phyloP scores from a whole-genome alignment of 768 basidiomycete species.

The Leccinum broughii region DNA sequence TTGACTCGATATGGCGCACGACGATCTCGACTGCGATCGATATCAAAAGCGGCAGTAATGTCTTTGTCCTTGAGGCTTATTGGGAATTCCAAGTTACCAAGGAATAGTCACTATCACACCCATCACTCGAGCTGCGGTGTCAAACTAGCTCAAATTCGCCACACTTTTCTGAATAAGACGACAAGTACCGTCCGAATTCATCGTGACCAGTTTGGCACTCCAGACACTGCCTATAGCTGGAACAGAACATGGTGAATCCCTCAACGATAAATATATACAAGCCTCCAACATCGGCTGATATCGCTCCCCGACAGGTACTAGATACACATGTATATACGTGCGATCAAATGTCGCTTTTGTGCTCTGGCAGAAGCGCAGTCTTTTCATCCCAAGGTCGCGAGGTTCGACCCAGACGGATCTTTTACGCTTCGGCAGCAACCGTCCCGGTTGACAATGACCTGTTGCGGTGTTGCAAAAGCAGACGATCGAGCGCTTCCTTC shows the following conservation, averaged over 20 bases:
- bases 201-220: background rate
- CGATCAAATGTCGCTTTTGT: slow-evolving; percentile 24
- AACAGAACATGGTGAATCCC: background rate
- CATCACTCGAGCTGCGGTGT: background rate
- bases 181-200: background rate
- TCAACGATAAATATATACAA: background rate
- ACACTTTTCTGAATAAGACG: background rate
- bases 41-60: background rate
- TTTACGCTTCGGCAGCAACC: slow-evolving; percentile 13
- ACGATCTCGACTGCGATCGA: no score
- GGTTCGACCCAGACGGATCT: background rate
- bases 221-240: background rate
- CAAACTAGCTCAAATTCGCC: background rate
- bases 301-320: slow-evolving; percentile 7
- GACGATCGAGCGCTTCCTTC: slow-evolving; percentile 83
- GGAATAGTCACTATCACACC: background rate
- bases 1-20: background rate
- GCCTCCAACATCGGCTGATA: slow-evolving; percentile 9
- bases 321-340: slow-evolving; percentile 13
- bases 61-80: background rate
- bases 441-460: slow-evolving; percentile 12
- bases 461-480: slow-evolving; percentile 77
- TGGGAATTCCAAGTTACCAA: background rate
- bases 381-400: background rate
- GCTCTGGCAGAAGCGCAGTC: background rate